Evolutionary conservation across 2,329 filamentous ascomycete genomes (phyloP), one percentile per base, ranked within the genome.

Genomic region (Beauveria sp.): DNA sequence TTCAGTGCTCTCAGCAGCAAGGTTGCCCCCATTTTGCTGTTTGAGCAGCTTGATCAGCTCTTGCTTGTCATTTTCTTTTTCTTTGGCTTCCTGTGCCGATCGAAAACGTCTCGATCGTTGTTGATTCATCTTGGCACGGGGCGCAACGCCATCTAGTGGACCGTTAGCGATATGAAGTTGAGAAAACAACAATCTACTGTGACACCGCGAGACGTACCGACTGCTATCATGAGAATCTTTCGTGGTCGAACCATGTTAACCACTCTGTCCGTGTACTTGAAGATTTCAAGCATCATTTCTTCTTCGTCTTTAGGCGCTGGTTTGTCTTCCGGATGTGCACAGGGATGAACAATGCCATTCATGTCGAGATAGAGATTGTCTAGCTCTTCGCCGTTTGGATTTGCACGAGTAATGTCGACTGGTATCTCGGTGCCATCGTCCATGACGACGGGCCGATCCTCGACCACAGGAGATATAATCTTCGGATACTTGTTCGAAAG

Each of bases 341-440:
- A 99, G 38, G 96, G 96, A 79, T 99, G 95, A 43, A 99, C 95
- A 67, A 99, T 99, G 73, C 95, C 96, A 75, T 99, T 99, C 93
- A 99, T 98, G 71, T 99, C 95, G 65, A 99, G 85, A 72, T 99
- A 99, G 6, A 99, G 81, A 71, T 99, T 99, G 77, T 99, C 93
- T 71, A 96, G 90, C 75, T 99, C 95, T 77, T 98, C 93, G 73
- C 92, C 92, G 76, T 99, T 99, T 3, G 96, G 96, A 71, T 99
- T 99, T 6, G 91, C 87, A 45, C 85, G 80, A 7, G 89, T 92
- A 12, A 86, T 87, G 72, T 99, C 92, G 64, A 98, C 85, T 2
- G 95, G 95, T 62, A 97, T 88, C 67, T 85, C 81, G 49, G 88
- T 83, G 67, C 92, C 93, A 82, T 96, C 91, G 10, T 84, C 82